Base-by-base conservation (phyloP, 257 asterid genomes). In the Petrea volubilis region DNA sequence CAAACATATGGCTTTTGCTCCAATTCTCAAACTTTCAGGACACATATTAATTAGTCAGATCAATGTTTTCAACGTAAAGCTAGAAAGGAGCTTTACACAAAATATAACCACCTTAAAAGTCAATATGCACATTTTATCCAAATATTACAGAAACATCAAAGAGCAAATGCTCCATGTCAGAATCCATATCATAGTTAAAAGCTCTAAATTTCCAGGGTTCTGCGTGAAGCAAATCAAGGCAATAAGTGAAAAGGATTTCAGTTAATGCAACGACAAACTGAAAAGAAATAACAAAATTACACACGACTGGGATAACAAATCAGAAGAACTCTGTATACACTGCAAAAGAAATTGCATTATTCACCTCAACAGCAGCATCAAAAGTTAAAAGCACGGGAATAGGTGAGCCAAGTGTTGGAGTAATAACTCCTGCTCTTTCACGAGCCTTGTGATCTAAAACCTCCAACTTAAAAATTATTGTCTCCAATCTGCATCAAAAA, bases 291-390 rank as follows among this genome's bases (percentile, higher is more conserved):
- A 4, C 27, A 44, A 43, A 20, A 9, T 4, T 33, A 40, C 51
- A 55, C 12, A 7, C 18, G 10, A 17, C 31, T 24, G 33, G 21
- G 24, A 60, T 1, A 43, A 46, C 67, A 34, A 13, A 41, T 58
- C 53, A 58, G 52, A 50, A 67, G n/a, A 55, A 63, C 46, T 61
- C 56, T 38, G 73, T 72, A 66, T 53, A 20, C 69, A 46, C 36
- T 44, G 29, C 71, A 55, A 28, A 66, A 65, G 28, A 70, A 57
- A 41, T 43, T 23, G 77, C 21, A 70, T 29, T 52, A 78, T 67
- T 82, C 77, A 95, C 99, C 99, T 95, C 99, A 71, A 83, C 93
- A 73, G 99, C 97, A 75, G 98, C 99, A 84, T 88, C 96, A 77
- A 85, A 84, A 74, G 95, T 88, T 69, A 95, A 88, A 76, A 95